Conservation (phyloP, 805 yeast species). For the Zygotorulaspora sp. region DNA sequence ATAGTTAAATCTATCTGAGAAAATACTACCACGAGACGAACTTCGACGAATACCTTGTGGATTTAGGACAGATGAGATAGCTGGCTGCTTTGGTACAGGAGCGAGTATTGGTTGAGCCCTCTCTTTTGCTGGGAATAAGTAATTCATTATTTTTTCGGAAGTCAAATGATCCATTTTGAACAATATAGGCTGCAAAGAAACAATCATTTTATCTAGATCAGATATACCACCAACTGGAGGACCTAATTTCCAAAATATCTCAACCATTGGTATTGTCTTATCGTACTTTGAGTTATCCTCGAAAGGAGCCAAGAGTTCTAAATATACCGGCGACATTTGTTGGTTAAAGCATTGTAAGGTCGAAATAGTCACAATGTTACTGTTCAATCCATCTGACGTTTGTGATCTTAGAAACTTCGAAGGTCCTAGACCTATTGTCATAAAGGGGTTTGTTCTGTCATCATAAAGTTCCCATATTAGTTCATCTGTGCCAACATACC, state of each 20-base stretch:
- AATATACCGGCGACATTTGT: conserved; percentile 44
- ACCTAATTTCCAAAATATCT: conserved; percentile 50
- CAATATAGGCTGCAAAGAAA: conserved; percentile 49
- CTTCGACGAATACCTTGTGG: conserved; percentile 9
- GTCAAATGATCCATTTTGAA: conserved; percentile 55
- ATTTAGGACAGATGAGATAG: conserved; percentile 10
- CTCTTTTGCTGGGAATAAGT: conserved; percentile 42
- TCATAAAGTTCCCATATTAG: conserved; percentile 56
- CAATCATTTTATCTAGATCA: conserved; percentile 47
- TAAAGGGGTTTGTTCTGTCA: conserved; percentile 43
- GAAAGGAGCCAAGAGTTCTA: conserved; percentile 48
- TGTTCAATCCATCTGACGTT: conserved; percentile 48
- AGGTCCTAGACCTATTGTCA: conserved; percentile 49
- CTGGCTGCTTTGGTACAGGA: conserved; percentile 8
- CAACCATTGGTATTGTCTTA: conserved; percentile 36
- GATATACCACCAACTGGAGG: conserved; percentile 64
- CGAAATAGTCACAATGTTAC: conserved; percentile 43
- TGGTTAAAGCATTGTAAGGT: conserved; percentile 51
- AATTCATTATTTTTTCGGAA: conserved; percentile 45
- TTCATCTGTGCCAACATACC: conserved; percentile 50
- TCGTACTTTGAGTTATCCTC: conserved; percentile 21
- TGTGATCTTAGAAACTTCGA: conserved; percentile 47
- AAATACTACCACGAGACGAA: conserved; percentile 7
- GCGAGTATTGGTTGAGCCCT: not conserved
- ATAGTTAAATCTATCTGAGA: conserved; percentile 6